phyloP scores from a whole-genome alignment of 495 filamentous ascomycete genomes.

The Penicillium canariense region DNA sequence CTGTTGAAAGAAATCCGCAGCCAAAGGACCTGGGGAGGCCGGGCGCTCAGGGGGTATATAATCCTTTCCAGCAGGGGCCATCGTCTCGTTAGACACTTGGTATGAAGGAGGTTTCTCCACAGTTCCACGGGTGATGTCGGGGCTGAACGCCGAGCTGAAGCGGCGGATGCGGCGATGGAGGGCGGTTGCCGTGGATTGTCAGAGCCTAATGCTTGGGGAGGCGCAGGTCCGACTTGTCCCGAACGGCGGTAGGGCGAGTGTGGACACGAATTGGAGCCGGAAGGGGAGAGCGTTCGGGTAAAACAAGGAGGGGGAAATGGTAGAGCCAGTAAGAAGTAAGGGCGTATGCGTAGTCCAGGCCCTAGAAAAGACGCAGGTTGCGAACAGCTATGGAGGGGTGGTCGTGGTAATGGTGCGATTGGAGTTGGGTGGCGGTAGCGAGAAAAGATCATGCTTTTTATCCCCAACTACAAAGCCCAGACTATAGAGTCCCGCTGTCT shows the following conservation, averaged over 20 bases:
- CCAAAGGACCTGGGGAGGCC: conserved; percentile 48
- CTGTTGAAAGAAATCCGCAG: conserved; percentile 58
- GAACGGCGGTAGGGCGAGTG: conserved; percentile 27
- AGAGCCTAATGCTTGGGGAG: conserved; percentile 23
- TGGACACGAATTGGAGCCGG: conserved; percentile 44
- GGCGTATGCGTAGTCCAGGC: no score
- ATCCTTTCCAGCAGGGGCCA: conserved; percentile 43
- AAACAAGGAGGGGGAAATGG: conserved; percentile 3
- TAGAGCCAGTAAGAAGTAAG: no score
- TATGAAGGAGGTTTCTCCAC: conserved; percentile 41
- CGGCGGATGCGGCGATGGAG: conserved; percentile 24
- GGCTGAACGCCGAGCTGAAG: conserved; percentile 37
- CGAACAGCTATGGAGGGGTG: no score
- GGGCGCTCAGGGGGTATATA: conserved; percentile 48
- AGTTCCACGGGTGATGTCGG: conserved; percentile 49
- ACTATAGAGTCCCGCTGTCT: background rate
- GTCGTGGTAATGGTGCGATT: background rate
- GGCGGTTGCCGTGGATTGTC: conserved; percentile 31
- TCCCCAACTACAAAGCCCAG: background rate
- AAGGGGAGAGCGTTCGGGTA: conserved; percentile 8
- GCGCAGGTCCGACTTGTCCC: conserved; percentile 41
- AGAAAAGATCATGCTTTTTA: conserved; percentile 18
- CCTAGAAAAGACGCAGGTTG: no score
- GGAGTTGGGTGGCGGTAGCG: background rate
- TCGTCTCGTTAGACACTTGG: conserved; percentile 26